phyloP scores from a whole-genome alignment of 169 alveolate species.

The Eimeria tenella region DNA sequence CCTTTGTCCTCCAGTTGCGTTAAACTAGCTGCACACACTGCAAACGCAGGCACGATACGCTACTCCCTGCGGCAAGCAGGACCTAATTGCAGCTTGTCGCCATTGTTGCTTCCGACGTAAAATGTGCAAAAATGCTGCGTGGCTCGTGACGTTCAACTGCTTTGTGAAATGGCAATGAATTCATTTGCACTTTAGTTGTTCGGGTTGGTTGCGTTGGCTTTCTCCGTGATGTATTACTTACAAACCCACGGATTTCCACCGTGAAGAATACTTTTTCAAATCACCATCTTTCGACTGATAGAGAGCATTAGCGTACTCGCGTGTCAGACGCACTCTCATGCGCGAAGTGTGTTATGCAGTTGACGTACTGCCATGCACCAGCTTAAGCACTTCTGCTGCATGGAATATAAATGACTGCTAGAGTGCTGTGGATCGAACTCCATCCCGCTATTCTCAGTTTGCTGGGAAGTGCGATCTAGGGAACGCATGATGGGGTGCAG shows the following conservation, averaged over 20 bases:
- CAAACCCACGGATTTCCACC: background rate
- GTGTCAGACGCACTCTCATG: no score
- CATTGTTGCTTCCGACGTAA: background rate
- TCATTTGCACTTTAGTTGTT: no score
- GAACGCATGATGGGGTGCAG: slow-evolving; percentile 70
- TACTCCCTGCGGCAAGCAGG: slow-evolving; percentile 29
- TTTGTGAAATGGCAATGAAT: no score
- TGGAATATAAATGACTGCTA: slow-evolving; percentile 40
- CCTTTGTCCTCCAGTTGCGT: slow-evolving; percentile 20
- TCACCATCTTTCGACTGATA: slow-evolving; percentile 68
- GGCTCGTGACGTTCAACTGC: background rate
- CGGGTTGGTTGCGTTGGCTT: background rate
- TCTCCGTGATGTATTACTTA: background rate
- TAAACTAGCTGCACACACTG: slow-evolving; percentile 58
- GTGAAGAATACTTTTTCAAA: background rate
- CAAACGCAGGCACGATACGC: slow-evolving; percentile 1
- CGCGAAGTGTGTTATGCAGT: background rate
- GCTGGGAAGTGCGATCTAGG: background rate
- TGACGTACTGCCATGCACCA: slow-evolving; percentile 43
- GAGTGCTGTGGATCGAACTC: background rate
- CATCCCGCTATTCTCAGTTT: slow-evolving; percentile 64
- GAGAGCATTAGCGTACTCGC: background rate
- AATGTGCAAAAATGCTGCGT: background rate
- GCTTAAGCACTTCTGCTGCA: slow-evolving; percentile 9
- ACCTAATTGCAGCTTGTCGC: slow-evolving; percentile 17